Evolutionary conservation across 257 asterid genomes (phyloP).

Genomic region (Solanum gandarillasii): DNA sequence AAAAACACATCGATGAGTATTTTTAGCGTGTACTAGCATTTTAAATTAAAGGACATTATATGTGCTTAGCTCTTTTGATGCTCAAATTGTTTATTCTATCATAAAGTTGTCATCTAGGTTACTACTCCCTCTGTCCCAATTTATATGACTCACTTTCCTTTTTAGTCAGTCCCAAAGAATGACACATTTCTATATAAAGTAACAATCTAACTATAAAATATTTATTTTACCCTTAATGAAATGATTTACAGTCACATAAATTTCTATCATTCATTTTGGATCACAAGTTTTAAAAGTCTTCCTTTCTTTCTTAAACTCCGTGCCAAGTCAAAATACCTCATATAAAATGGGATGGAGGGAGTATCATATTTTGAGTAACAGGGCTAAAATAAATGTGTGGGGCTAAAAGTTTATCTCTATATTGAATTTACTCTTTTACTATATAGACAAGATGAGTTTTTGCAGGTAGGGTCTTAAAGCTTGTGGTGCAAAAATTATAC

Average conservation of each 20-base stretch:
- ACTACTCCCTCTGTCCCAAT: too few species aligned
- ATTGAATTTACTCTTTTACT: neutral
- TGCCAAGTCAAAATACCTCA: too few species aligned
- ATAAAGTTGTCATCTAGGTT: neutral
- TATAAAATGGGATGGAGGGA: too few species aligned
- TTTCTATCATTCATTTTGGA: too few species aligned
- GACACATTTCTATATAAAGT: too few species aligned
- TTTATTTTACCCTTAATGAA: too few species aligned
- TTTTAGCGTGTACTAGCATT: neutral
- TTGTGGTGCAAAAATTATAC: slow-evolving; percentile 14
- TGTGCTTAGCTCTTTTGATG: neutral
- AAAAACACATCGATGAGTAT: neutral
- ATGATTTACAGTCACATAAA: too few species aligned
- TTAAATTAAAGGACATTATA: neutral
- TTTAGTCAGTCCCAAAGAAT: too few species aligned
- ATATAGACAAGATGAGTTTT: slow-evolving; percentile 9
- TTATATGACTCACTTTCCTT: too few species aligned
- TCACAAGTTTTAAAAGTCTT: too few species aligned
- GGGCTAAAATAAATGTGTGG: neutral
- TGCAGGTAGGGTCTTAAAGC: slow-evolving; percentile 4
- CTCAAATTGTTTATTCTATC: neutral
- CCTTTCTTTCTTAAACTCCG: too few species aligned
- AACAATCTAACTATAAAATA: too few species aligned
- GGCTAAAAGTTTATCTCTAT: slow-evolving; percentile 1
- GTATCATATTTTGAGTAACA: neutral